Conservation (phyloP, 2,329 filamentous ascomycete genomes). For the Penicillium brasilianum region DNA sequence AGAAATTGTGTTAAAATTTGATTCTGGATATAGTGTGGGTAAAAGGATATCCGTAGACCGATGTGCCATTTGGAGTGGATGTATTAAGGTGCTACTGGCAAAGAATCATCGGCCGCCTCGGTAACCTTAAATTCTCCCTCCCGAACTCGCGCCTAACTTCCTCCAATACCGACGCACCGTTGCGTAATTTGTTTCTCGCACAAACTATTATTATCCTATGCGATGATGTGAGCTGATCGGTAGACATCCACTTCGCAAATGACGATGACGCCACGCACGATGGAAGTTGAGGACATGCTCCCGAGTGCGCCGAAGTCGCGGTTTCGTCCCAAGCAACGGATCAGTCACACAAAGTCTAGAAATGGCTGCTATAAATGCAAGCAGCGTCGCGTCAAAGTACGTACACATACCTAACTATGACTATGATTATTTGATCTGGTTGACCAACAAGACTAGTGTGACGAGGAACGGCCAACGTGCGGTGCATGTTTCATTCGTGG, state of each 20-base stretch:
- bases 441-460: conserved; percentile 25
- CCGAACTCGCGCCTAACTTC: background rate
- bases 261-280: background rate
- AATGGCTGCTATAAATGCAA: conserved; percentile 35
- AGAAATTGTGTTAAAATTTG: background rate
- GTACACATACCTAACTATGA: too few species aligned
- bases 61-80: background rate
- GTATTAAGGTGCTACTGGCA: background rate
- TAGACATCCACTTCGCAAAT: background rate
- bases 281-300: background rate
- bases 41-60: background rate
- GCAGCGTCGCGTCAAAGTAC: conserved; percentile 33
- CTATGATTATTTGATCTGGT: background rate
- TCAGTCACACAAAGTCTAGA: conserved; percentile 32
- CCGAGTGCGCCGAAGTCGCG: background rate
- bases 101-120: background rate
- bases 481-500: conserved; percentile 27
- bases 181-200: background rate
- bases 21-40: background rate
- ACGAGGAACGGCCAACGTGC: conserved; percentile 32
- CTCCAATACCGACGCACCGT: background rate
- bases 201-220: background rate
- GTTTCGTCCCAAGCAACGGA: conserved; percentile 17
- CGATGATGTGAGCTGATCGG: background rate
- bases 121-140: conserved; percentile 1